phyloP scores from a whole-genome alignment of 805 yeast genomes.

The Saccharomycopsis oosterbeekiorum region DNA sequence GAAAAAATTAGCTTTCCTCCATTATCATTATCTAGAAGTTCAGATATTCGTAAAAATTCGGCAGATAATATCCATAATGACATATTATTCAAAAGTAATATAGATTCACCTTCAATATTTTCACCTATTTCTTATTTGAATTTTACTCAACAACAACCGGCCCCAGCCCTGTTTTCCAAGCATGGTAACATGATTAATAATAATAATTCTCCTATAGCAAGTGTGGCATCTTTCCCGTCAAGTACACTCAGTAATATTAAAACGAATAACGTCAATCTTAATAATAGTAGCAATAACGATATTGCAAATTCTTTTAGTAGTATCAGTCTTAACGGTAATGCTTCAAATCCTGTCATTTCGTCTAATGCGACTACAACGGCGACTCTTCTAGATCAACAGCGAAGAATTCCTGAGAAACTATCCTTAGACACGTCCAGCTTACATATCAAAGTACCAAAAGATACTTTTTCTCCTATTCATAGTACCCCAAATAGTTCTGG shows the following conservation, averaged over 20 bases:
- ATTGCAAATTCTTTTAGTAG: background rate
- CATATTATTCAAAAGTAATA: background rate
- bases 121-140: background rate
- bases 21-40: conserved; percentile 8
- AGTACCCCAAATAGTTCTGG: background rate
- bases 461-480: background rate
- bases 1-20: conserved; percentile 8
- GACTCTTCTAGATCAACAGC: background rate
- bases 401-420: background rate
- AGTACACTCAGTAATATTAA: background rate
- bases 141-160: conserved; percentile 16
- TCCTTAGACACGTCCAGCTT: background rate
- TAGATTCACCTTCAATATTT: background rate
- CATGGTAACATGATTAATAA: background rate
- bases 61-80: background rate
- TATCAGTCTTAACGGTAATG: background rate
- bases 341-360: background rate
- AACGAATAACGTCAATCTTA: background rate
- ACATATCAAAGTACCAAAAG: background rate
- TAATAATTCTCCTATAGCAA: background rate
- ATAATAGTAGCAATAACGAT: background rate
- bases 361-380: background rate
- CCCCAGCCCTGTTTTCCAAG: background rate
- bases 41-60: conserved; percentile 5
- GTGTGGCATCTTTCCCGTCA: background rate